A percentile compares a stretch with the other conserved stretches of the same genome.
Conservation (phyloP, 169 alveolate genomes). For the Miamiensis avidus region DNA sequence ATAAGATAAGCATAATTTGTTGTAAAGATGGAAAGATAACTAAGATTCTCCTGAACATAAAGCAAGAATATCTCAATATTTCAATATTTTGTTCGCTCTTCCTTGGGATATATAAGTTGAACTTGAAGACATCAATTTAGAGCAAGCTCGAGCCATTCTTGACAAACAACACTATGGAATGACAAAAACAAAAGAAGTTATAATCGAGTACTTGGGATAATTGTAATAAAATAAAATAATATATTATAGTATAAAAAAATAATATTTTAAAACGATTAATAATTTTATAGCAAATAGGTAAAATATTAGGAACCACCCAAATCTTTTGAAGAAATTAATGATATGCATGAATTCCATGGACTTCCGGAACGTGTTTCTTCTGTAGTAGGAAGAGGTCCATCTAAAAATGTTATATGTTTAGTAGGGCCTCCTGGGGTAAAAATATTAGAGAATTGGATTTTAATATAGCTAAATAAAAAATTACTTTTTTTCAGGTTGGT, state of each 20-base stretch:
- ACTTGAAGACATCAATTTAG: not conserved
- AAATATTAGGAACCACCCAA: not conserved
- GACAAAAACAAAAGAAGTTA: not conserved
- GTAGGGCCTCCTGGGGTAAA: not conserved
- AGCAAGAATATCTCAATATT: not conserved
- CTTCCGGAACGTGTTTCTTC: not conserved
- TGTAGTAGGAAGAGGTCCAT: not conserved
- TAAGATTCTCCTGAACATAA: not conserved
- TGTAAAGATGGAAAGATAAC: not conserved
- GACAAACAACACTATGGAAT: not conserved
- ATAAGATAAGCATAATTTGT: not conserved
- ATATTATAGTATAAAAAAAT: too few relatives aligned
- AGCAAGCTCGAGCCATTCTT: not conserved
- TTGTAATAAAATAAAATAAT: not conserved
- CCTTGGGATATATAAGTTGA: not conserved
- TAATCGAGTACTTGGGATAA: not conserved
- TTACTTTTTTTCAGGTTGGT: not conserved
- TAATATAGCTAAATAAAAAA: too few relatives aligned
- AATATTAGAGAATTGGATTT: too few relatives aligned
- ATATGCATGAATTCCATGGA: not conserved
- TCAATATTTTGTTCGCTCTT: not conserved
- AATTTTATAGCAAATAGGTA: not conserved
- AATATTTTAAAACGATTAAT: too few relatives aligned
- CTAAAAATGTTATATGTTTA: not conserved
- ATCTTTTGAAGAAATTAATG: not conserved